Evolutionary conservation across 2,329 filamentous ascomycete species (phyloP), one percentile per base, ranked within the genome.

Genomic region (Monascus ruber): DNA sequence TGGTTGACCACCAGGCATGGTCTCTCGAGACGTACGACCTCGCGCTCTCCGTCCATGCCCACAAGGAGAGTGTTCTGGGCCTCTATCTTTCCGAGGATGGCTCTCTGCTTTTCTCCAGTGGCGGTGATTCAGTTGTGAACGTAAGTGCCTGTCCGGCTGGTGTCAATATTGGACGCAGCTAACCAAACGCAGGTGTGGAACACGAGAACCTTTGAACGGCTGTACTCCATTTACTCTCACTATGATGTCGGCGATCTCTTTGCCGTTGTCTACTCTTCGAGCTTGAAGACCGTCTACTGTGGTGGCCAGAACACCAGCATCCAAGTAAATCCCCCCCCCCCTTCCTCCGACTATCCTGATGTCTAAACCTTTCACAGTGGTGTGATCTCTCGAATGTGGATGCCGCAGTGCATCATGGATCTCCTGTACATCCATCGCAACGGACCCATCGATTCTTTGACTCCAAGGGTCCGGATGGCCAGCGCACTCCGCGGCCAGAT

Each of bases 241-340:
- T 89, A 94, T 62, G 91, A 96, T 52, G 84, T 94, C 32, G 91
- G 91, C 43, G 91, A 98, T 65, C 79, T 98, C 42, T 96, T 96
- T 60, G 94, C 86, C 50, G 81, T 94, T n/a, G 83, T 82, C 1
- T 95, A 94, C 61, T 94, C 87, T 4, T 68, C 78, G 5, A 74
- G 79, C 48, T 72, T 85, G 52, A 76, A 89, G 49, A 94, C 83
- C 0, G 74, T 94, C 4, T 96, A 94, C 59, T 76, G 94, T 33
- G 91, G 91, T 41, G 85, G 87, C 1, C 91, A 96, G 58, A 95
- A 96, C 56, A 91, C 87, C 5, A 86, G 83, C 31, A 91, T 95
- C 38, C 88, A 94, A 56, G 71, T 73, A 62, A 32, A 42, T 4
- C 8, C 5, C 6, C 17, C 4, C 5, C 11, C 29, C n/a, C 24